phyloP scores from a whole-genome alignment of 495 filamentous ascomycete species.

The Letharia columbiana region DNA sequence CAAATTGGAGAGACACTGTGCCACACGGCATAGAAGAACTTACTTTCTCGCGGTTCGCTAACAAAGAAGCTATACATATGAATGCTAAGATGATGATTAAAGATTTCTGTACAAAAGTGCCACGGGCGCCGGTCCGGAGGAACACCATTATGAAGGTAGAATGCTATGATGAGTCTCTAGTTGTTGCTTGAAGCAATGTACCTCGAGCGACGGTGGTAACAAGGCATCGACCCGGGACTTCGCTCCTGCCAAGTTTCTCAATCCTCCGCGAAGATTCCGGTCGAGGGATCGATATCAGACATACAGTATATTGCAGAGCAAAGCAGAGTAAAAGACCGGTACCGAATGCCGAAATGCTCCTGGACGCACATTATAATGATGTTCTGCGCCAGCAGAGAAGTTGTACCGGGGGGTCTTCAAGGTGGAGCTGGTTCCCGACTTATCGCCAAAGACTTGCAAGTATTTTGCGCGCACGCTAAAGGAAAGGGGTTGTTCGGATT shows the following conservation, averaged over 20 bases:
- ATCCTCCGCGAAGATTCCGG: background rate
- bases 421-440: too few relatives aligned
- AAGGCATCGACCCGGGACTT: background rate
- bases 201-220: background rate
- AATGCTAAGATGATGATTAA: slow-evolving; percentile 5
- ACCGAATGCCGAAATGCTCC: background rate
- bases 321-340: background rate
- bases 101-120: background rate
- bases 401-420: background rate
- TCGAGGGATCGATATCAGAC: background rate
- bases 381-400: background rate
- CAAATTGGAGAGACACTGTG: background rate
- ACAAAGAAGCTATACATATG: slow-evolving; percentile 9
- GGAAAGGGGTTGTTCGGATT: background rate
- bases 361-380: background rate
- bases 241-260: background rate
- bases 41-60: slow-evolving; percentile 5
- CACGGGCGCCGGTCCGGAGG: background rate
- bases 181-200: background rate
- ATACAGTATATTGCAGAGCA: background rate
- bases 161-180: background rate
- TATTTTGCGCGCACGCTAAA: background rate
- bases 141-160: background rate
- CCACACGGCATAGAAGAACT: background rate
- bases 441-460: background rate